Evolutionary conservation across 257 asterid genomes (phyloP), one percentile per base, ranked within the genome.

Genomic region (Lantana camara): DNA sequence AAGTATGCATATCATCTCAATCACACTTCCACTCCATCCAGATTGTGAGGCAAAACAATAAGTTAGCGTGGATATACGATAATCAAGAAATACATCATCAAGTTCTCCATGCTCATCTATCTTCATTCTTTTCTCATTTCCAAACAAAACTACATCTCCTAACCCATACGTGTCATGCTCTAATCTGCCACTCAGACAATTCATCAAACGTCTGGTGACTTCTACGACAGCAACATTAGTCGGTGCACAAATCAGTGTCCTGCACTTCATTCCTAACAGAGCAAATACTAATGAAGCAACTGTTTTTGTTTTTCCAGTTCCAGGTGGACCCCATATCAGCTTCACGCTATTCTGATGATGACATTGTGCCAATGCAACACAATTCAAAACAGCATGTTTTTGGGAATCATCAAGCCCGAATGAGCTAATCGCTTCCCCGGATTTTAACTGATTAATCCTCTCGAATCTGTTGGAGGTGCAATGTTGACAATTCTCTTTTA

Each of bases 291-390:
- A 58, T 0, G 87, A 56, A 30, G 85, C 74, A 4, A 80, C 64
- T 1, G 95, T 86, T 56, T 70, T 89, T 2, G 92, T 89, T 58
- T 89, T 89, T 34, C 96, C 96, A 0, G 95, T 89, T 57, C 96
- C 96, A 9, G 96, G 96, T 1, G 96, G 96, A 37, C 96, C 96
- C 96, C 96, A 83, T 38, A 82, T 80, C 54, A 89, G 83, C 69
- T 76, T 82, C 51, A 74, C 70, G 3, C 70, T 60, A 9, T 73
- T 74, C 27, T 14, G 48, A 37, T 89, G 96, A 24, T 16, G 32
- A 27, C 95, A 89, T 55, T 84, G 78, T 47, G 71, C 68, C 49
- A 74, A 49, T 0, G 72, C 80, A 10, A 80, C 45, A 44, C 88
- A 83, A 47, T 67, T 64, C 57, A 60, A 21, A 51, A 89, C 78